These are phyloP conservation scores for Kwoniella dendrophila DNA, from an alignment of 768 basidiomycete genomes.

Conservation along the genomic window DNA sequence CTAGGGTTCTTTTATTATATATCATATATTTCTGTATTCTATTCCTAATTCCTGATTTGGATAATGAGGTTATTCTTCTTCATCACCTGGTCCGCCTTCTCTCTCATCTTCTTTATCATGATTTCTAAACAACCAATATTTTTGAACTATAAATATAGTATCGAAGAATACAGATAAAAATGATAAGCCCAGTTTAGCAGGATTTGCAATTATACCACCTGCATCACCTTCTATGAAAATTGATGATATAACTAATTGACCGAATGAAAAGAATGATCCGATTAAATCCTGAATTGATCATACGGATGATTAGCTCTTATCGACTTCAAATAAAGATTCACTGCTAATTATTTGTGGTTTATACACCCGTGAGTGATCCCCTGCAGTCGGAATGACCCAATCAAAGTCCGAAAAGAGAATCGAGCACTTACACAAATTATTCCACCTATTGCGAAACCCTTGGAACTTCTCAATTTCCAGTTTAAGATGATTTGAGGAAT, in stretches of 20 bases:
- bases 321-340: too few relatives aligned
- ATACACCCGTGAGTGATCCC: too few relatives aligned
- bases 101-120: slow-evolving; percentile 2
- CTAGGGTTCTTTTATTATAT: too few relatives aligned
- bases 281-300: slow-evolving; percentile 47
- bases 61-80: slow-evolving; percentile 6
- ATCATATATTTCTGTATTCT: neutral
- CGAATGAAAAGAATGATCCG: slow-evolving; percentile 51
- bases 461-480: slow-evolving; percentile 53
- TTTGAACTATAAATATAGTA: slow-evolving; percentile 39
- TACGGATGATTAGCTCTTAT: neutral
- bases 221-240: slow-evolving; percentile 47
- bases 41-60: neutral
- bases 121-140: slow-evolving; percentile 32
- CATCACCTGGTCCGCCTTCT: slow-evolving; percentile 11
- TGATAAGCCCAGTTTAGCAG: slow-evolving; percentile 50
- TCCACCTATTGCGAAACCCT: slow-evolving; percentile 46
- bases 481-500: slow-evolving; percentile 58
- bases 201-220: slow-evolving; percentile 49
- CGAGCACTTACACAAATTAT: slow-evolving; percentile 52
- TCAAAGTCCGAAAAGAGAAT: too few relatives aligned
- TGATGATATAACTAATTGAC: slow-evolving; percentile 48
- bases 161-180: slow-evolving; percentile 41
- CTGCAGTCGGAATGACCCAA: too few relatives aligned
- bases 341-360: too few relatives aligned